A percentile compares a stretch with the other conserved stretches of the same genome.
These are phyloP conservation scores for Curvularia sp. DNA, from an alignment of 2,329 filamentous ascomycete species.

Conservation along the genomic window DNA sequence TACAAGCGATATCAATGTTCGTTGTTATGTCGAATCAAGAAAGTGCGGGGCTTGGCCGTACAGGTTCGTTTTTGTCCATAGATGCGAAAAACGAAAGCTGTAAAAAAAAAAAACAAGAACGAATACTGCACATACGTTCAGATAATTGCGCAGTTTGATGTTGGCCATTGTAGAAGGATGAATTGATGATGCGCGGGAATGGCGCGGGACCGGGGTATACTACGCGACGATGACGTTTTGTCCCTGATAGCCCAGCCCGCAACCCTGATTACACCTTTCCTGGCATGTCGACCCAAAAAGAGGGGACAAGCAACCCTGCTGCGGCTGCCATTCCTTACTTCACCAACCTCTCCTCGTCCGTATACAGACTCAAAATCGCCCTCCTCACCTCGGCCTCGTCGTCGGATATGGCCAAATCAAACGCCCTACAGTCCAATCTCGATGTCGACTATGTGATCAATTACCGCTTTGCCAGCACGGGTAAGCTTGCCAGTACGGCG, in stretches of 20 bases:
- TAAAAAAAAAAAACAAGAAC: neutral
- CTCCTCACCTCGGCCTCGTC: constrained; percentile 28
- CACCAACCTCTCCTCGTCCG: constrained; percentile 24
- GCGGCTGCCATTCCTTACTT: constrained; percentile 26
- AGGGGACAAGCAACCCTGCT: constrained; percentile 21
- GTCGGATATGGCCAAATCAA: constrained; percentile 48
- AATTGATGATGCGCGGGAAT: constrained; percentile 35
- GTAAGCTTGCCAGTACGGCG: constrained; percentile 53
- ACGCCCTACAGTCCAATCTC: constrained; percentile 60
- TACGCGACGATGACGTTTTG: constrained; percentile 41
- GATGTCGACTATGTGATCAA: constrained; percentile 89
- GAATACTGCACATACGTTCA: neutral
- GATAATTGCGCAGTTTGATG: neutral
- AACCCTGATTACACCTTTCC: constrained; percentile 33
- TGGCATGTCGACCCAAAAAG: constrained; percentile 29
- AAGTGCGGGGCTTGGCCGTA: neutral
- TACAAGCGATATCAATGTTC: neutral
- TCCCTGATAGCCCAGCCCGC: constrained; percentile 31
- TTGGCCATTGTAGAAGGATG: neutral
- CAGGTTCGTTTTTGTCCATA: neutral
- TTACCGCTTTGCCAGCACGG: constrained; percentile 73
- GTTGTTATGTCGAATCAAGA: neutral
- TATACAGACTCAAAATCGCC: constrained; percentile 29
- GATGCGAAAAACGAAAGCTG: neutral
- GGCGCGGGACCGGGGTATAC: constrained; percentile 17